These are phyloP conservation scores for Hyphopichia pseudoburtonii DNA, from an alignment of 1,139 yeast genomes.

Conservation along the genomic window DNA sequence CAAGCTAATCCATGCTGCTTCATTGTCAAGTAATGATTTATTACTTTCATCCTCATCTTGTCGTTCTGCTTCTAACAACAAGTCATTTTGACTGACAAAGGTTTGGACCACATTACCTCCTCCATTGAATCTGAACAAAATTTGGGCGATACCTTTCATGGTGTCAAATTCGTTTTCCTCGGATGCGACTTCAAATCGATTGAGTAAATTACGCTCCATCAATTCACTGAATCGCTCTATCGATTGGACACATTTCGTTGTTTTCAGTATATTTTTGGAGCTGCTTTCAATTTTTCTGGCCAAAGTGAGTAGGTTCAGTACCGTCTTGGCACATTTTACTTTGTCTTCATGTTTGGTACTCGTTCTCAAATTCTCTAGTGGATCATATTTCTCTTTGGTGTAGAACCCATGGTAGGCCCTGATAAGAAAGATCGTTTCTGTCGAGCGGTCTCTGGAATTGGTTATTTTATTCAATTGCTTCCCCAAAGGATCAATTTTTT, in stretches of 20 bases:
- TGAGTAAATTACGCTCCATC: slow-evolving; percentile 67
- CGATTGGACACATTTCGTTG: slow-evolving; percentile 47
- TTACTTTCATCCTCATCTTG: slow-evolving; percentile 36
- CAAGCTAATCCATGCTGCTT: slow-evolving; percentile 35
- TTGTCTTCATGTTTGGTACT: slow-evolving; percentile 48
- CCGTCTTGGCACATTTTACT: slow-evolving; percentile 67
- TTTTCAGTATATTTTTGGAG: slow-evolving; percentile 41
- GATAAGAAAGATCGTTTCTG: slow-evolving; percentile 71
- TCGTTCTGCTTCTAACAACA: slow-evolving; percentile 49
- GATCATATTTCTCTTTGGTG: slow-evolving; percentile 60
- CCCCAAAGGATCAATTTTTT: slow-evolving; percentile 72
- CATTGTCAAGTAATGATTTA: slow-evolving; percentile 39
- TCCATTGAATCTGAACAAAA: slow-evolving; percentile 80
- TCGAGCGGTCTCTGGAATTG: slow-evolving; percentile 73
- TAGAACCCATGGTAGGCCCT: slow-evolving; percentile 77
- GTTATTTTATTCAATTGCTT: slow-evolving; percentile 72
- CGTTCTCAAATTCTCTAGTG: slow-evolving; percentile 51
- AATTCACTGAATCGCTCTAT: slow-evolving; percentile 74
- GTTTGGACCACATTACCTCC: slow-evolving; percentile 82
- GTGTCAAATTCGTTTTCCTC: slow-evolving; percentile 60
- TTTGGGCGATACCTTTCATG: slow-evolving; percentile 76
- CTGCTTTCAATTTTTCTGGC: slow-evolving; percentile 61
- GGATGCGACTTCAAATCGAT: slow-evolving; percentile 58
- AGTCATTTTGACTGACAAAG: slow-evolving; percentile 78
- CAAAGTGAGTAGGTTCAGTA: slow-evolving; percentile 62